Conservation (phyloP, 108 stramenopile species). For the Nitzschia inconspicua region DNA sequence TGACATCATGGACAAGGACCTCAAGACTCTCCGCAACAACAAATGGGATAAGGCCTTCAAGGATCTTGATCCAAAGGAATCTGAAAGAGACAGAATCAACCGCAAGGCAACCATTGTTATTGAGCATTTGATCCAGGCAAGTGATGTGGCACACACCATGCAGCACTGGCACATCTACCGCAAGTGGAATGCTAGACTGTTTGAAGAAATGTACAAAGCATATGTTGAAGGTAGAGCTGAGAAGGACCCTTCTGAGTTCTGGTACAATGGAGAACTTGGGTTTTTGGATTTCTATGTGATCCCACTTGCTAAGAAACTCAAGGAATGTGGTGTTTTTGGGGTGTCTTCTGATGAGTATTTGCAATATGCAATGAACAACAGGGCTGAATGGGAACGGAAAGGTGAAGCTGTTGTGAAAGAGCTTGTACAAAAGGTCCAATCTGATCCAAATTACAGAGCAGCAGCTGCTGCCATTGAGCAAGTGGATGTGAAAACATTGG, state of each 20-base stretch:
- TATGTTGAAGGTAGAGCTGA: no score
- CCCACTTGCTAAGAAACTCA: slow-evolving; percentile 8
- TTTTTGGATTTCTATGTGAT: slow-evolving; percentile 19
- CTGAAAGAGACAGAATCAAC: slow-evolving; percentile 12
- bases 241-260: no score
- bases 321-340: no score
- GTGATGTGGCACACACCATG: slow-evolving; percentile 56
- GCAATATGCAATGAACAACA: slow-evolving; percentile 19
- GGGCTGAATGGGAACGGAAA: slow-evolving; percentile 14
- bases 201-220: no score
- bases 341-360: slow-evolving; percentile 23
- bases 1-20: slow-evolving; percentile 38
- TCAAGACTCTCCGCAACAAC: slow-evolving; percentile 12
- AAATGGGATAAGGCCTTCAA: slow-evolving; percentile 52
- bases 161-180: slow-evolving; percentile 47
- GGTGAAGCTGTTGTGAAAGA: slow-evolving; percentile 19
- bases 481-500: no score
- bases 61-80: background rate
- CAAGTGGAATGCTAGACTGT: no score
- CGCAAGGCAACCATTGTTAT: slow-evolving; percentile 36
- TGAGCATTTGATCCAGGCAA: slow-evolving; percentile 51
- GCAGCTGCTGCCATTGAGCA: no score
- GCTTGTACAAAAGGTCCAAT: no score
- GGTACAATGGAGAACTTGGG: no score
- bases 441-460: no score